phyloP scores from a whole-genome alignment of 768 basidiomycete species.

The Pleurotus sapidus region DNA sequence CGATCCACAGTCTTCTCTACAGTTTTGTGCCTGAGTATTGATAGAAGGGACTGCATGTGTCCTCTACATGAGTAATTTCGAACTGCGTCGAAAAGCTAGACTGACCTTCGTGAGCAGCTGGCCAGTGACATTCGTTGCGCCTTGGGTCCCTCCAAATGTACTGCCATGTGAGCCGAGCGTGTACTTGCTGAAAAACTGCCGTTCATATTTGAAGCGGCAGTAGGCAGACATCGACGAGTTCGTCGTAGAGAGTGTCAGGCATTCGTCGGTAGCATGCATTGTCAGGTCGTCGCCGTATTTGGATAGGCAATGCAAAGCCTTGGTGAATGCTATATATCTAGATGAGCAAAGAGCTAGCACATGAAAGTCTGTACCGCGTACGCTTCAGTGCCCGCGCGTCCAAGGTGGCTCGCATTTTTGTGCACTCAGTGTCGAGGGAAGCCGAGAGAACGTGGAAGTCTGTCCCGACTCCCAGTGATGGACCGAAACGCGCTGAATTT shows the following conservation, averaged over 20 bases:
- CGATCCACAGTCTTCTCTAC: constrained; percentile 76
- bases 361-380: constrained; percentile 19
- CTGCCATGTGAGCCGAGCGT: constrained; percentile 26
- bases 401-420: constrained; percentile 64
- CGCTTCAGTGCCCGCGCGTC: constrained; percentile 55
- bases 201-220: constrained; percentile 70
- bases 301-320: constrained; percentile 71
- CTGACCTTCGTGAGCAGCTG: constrained; percentile 70
- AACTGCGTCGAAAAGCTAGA: not conserved
- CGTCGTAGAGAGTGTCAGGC: constrained; percentile 65
- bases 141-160: constrained; percentile 28
- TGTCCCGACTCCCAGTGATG: too few species aligned
- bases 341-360: constrained; percentile 8
- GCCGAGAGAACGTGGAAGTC: too few species aligned
- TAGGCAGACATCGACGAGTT: constrained; percentile 84
- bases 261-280: constrained; percentile 60
- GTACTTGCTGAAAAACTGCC: constrained; percentile 71
- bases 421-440: not conserved
- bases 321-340: constrained; percentile 58
- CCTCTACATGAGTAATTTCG: constrained; percentile 4
- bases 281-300: constrained; percentile 81
- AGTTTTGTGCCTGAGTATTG: constrained; percentile 70
- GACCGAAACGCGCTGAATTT: too few species aligned
- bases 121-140: constrained; percentile 46
- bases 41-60: constrained; percentile 54